Base-by-base conservation (phyloP, 2,329 filamentous ascomycete genomes). In the Zasmidium cellare region DNA sequence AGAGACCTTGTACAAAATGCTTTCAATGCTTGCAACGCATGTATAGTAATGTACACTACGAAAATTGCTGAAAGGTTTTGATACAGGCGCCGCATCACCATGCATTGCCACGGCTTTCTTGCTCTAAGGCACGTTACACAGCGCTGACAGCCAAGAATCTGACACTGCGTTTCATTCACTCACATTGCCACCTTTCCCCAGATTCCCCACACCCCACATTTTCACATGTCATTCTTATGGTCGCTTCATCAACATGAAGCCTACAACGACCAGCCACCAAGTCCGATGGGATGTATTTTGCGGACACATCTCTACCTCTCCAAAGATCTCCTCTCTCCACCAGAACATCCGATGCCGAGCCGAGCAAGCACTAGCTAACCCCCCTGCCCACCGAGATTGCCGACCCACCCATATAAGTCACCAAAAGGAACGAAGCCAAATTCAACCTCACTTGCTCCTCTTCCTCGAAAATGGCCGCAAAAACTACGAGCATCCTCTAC, bases 401-500 rank as follows among this genome's bases (percentile, higher is more conserved):
- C 25, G 25, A 28, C 25, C 25, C 25, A 28, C 35, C n/a, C 35
- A 18, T 14, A 41, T 41, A 41, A 41, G 11, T 18, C 12, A 41
- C 3, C 7, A 41, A 41, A 41, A 41, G 28, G 7, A 31, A 14
- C 28, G 7, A 7, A 14, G 11, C 7, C 35, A 18, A 41, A 14
- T 9, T 41, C 6, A n/a, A 41, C 35, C 11, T 28, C 25, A 28
- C 25, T 11, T 28, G 25, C 6, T 11, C 25, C 11, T 11, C 25
- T 5, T 6, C 16, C 41, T 45, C 45, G 9, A 48, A 24, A 14
- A 60, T 55, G 51, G 5, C 55, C 2, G 46, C 46, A 12, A 68
- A 66, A 28, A 65, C 66, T 2, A 65, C 65, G 7, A 41, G 25
- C 25, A 62, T 71, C 53, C 38, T 70, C 47, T 45, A 71, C 28